Base-by-base conservation (phyloP, 495 filamentous ascomycete genomes). In the Rostrohypoxylon terebratum region DNA sequence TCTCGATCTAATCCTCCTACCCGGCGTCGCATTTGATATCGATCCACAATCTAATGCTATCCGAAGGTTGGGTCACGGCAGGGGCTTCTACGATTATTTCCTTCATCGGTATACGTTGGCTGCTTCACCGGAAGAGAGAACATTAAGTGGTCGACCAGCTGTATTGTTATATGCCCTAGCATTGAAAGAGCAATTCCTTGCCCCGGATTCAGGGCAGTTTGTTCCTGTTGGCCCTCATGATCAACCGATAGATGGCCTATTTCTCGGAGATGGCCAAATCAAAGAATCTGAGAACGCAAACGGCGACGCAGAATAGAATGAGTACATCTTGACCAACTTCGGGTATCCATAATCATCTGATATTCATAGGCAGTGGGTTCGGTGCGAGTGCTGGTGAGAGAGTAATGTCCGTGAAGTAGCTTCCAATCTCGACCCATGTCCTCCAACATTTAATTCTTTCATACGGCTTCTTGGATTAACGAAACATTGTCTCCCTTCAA, bases 401-500 rank as follows among this genome's bases (percentile, higher is more conserved):
- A 34, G 42, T 51, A 59, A 62, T 68, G n/a, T 54, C 42, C 21
- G 10, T 58, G 48, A 57, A 57, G 25, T 34, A 20, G 62, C 42
- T 42, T 59, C 53, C 47, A 31, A 28, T 50, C 48, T 7, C 9
- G 42, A 66, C 42, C 25, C 57, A 36, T 34, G 11, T 48, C 36
- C 59, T 57, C 34, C 31, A 23, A 66, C 33, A 16, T 51, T 28
- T n/a, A 34, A 59, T 9, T n/a, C n/a, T 36, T 59, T 76, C 76
- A 79, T 77, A 73, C 45, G 34, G 74, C 76, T 69, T 77, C 76
- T 72, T 98, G 95, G 75, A 98, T 97, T 65, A 98, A 86, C 6
- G 95, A 93, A 20, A 99, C 94, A 74, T 98, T 99, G 81, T 99
- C 96, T 70, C 96, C 96, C 84, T 98, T 98, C 61, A 99, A 85